Percentiles rank a stretch among this genome's conserved stretches.
Conservation (phyloP, 2,329 filamentous ascomycete species). For the Xenoacremonium recifei region DNA sequence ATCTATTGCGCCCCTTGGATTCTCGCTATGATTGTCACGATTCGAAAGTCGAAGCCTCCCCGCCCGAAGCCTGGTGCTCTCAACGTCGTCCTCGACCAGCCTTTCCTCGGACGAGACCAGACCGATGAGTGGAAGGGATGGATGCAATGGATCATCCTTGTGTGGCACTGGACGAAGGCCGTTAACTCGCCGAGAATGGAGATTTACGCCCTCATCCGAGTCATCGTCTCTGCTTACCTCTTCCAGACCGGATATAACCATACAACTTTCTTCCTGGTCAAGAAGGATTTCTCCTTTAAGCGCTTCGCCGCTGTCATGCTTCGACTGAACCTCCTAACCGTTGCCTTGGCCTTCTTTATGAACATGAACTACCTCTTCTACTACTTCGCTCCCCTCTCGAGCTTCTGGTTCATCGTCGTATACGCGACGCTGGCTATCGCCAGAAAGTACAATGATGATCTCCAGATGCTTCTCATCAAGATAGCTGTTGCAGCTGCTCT, state of each 20-base stretch:
- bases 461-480: conserved; percentile 45
- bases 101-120: conserved; percentile 43
- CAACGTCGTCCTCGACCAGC: conserved; percentile 1
- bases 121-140: conserved; percentile 66
- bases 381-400: conserved; percentile 57
- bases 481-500: conserved; percentile 42
- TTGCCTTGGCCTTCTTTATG: conserved; percentile 55
- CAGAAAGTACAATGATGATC: conserved; percentile 39
- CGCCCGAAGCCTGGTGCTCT: conserved; percentile 10
- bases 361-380: conserved; percentile 50
- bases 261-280: conserved; percentile 55
- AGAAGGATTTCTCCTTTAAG: conserved; percentile 54
- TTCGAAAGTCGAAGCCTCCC: conserved; percentile 21
- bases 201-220: conserved; percentile 53
- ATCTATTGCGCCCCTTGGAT: conserved; percentile 17
- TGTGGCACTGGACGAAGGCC: conserved; percentile 57
- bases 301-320: conserved; percentile 52
- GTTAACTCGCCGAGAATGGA: conserved; percentile 44
- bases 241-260: conserved; percentile 64
- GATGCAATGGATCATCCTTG: conserved; percentile 53
- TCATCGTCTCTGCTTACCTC: conserved; percentile 59
- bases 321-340: conserved; percentile 55
- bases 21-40: conserved; percentile 13
- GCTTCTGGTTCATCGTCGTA: conserved; percentile 60
- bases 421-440: conserved; percentile 49